phyloP scores from a whole-genome alignment of 352 stramenopile genomes.

The Phytophthora europaea region DNA sequence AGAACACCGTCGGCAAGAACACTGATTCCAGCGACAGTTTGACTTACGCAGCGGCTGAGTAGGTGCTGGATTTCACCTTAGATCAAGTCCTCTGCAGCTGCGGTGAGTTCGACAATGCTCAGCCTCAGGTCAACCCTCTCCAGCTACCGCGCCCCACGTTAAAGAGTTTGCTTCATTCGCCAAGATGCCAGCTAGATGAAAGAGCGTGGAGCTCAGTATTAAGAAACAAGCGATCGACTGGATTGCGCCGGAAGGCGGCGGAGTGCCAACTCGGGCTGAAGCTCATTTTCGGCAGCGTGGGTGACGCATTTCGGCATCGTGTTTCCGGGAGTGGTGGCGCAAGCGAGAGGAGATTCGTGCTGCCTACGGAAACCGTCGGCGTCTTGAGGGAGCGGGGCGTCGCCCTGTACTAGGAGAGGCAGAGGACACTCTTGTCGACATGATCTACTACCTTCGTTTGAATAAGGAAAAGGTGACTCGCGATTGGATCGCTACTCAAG shows the following conservation, averaged over 20 bases:
- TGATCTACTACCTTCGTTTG: slow-evolving; percentile 7
- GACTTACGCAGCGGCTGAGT: no score
- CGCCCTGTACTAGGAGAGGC: background rate
- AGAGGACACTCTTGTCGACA: slow-evolving; percentile 10
- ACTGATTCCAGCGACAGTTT: no score
- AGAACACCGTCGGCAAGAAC: no score
- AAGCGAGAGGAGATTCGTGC: slow-evolving; percentile 19
- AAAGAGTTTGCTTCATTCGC: no score
- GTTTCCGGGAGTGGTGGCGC: slow-evolving; percentile 16
- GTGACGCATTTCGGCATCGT: slow-evolving; percentile 6
- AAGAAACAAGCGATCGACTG: slow-evolving; percentile 7
- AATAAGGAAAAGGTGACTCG: slow-evolving; percentile 16
- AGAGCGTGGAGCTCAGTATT: no score
- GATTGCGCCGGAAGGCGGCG: background rate
- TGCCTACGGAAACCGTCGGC: background rate
- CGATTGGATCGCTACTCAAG: slow-evolving; percentile 21
- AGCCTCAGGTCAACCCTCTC: no score
- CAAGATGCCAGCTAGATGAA: no score
- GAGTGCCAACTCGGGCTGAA: background rate
- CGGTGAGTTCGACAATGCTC: no score
- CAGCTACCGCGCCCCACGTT: no score
- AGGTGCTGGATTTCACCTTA: no score
- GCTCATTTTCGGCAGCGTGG: slow-evolving; percentile 5
- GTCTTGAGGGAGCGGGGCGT: slow-evolving; percentile 6
- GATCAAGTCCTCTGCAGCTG: no score